Conservation (phyloP, 73 alveolate genomes). For the Tetrahymena borealis region DNA sequence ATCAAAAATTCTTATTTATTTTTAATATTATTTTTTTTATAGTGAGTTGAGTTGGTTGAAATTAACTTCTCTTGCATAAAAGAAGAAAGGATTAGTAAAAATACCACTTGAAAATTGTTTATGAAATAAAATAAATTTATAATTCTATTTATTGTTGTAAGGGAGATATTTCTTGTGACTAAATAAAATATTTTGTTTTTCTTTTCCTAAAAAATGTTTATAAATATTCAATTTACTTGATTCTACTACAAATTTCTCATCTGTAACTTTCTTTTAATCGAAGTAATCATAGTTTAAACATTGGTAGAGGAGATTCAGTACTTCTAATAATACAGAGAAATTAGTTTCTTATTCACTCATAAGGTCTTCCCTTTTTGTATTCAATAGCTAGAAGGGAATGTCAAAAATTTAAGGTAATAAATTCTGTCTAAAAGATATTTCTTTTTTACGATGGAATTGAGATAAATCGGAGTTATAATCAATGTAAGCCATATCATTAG, state of each 20-base stretch:
- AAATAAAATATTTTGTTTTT: too few species aligned
- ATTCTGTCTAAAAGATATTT: background rate
- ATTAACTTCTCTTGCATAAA: too few species aligned
- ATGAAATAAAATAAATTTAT: too few species aligned
- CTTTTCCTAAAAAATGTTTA: too few species aligned
- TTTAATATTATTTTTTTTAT: too few species aligned
- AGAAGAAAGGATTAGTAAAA: too few species aligned
- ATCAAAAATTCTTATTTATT: too few species aligned
- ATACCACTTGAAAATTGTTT: too few species aligned
- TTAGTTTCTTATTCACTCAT: background rate
- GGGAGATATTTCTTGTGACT: too few species aligned
- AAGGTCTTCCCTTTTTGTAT: background rate
- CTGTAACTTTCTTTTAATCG: background rate
- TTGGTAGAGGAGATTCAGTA: background rate
- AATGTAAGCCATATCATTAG: background rate
- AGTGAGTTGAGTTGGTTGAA: too few species aligned
- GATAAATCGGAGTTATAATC: background rate
- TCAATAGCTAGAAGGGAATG: background rate
- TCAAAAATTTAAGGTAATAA: background rate
- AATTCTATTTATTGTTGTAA: too few species aligned
- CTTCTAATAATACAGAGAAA: background rate
- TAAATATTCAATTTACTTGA: background rate
- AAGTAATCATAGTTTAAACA: background rate
- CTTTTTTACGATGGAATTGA: background rate
- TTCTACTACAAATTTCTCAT: background rate